Percentiles rank a stretch among this genome's conserved stretches.
These are phyloP conservation scores for Globisporangium rhizosaccharum DNA, from an alignment of 352 stramenopile genomes.

Conservation along the genomic window DNA sequence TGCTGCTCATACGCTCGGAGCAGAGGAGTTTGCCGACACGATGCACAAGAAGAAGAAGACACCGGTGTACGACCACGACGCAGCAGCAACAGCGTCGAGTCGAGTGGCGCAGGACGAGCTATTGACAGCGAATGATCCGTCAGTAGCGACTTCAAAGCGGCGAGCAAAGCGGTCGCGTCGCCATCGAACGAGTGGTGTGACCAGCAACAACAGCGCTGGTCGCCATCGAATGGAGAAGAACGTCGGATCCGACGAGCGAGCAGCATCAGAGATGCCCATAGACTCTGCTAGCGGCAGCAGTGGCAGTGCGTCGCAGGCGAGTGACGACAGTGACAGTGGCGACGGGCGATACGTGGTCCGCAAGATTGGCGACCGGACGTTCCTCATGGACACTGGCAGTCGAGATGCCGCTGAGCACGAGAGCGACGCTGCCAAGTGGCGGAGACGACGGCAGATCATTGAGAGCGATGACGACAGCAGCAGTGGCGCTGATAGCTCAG, in stretches of 20 bases:
- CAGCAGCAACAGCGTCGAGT: background rate
- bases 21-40: slow-evolving; percentile 58
- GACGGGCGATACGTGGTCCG: background rate
- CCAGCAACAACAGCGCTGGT: background rate
- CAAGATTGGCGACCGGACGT: slow-evolving; percentile 4
- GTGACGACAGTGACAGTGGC: background rate
- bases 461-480: slow-evolving; percentile 23
- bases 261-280: no score
- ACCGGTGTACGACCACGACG: slow-evolving; percentile 1
- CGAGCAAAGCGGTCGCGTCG: background rate
- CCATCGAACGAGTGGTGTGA: background rate
- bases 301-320: background rate
- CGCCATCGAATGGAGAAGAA: background rate
- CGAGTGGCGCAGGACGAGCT: background rate
- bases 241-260: no score
- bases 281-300: background rate
- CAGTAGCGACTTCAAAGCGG: background rate
- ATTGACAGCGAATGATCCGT: background rate
- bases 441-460: slow-evolving; percentile 9
- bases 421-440: background rate
- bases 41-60: slow-evolving; percentile 23
- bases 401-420: background rate
- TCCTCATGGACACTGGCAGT: slow-evolving; percentile 5
- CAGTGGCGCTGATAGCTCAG: slow-evolving; percentile 3
- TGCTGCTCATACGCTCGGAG: background rate